Evolutionary conservation across 352 stramenopile species (phyloP).

Genomic region (Pythium brassicae): DNA sequence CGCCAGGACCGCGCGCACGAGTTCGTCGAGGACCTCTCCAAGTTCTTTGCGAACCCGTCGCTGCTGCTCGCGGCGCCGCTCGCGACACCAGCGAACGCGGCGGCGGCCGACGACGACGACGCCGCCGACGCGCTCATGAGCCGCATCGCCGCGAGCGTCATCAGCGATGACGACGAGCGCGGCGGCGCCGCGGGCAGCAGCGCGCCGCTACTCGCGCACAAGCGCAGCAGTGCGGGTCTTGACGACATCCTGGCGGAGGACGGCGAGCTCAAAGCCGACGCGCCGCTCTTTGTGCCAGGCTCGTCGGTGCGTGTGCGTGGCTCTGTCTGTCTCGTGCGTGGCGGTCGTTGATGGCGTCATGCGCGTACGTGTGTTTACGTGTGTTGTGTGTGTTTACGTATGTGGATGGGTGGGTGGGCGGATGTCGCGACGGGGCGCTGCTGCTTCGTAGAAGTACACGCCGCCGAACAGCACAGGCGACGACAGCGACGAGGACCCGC

Average conservation of each 20-base stretch:
- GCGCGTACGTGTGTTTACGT: no score
- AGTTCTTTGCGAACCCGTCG: slow-evolving; percentile 48
- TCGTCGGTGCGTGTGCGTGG: slow-evolving; percentile 6
- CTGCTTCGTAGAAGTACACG: slow-evolving; percentile 9
- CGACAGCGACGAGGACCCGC: slow-evolving; percentile 6
- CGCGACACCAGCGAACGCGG: neutral
- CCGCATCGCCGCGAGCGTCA: slow-evolving; percentile 16
- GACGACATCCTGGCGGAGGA: slow-evolving; percentile 31
- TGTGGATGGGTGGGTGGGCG: neutral
- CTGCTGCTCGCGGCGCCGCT: slow-evolving; percentile 36
- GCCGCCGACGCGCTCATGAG: slow-evolving; percentile 16
- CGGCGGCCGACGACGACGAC: slow-evolving; percentile 8
- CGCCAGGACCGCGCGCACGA: slow-evolving; percentile 50
- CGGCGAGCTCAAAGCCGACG: slow-evolving; percentile 70
- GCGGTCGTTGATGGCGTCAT: no score
- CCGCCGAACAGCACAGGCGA: slow-evolving; percentile 13
- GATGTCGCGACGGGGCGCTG: no score
- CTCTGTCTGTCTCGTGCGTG: no score
- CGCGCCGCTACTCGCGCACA: neutral
- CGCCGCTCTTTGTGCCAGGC: slow-evolving; percentile 63
- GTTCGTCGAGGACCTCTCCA: slow-evolving; percentile 68
- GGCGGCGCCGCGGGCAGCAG: slow-evolving; percentile 1
- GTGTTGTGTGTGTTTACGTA: no score
- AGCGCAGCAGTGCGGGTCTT: slow-evolving; percentile 12
- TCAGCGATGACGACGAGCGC: slow-evolving; percentile 20